Evolutionary conservation across 2,329 filamentous ascomycete genomes (phyloP), one percentile per base, ranked within the genome.

Genomic region (Penicillium paneum): DNA sequence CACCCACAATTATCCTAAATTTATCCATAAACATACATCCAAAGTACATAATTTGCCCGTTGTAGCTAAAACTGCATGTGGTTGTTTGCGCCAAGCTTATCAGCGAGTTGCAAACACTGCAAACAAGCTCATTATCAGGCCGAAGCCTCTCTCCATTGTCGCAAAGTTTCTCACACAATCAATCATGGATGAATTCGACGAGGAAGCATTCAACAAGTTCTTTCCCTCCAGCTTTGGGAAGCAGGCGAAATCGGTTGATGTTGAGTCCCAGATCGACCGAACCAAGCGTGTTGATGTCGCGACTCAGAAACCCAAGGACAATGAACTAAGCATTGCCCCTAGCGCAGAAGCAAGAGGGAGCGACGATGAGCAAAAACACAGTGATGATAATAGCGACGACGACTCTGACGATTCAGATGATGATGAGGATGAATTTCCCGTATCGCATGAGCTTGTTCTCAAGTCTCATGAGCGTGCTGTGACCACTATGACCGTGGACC

Each of bases 381-480:
- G 64, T 4, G 64, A 72, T 42, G 76, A 80, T 42, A 78, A 68
- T 31, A 67, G 64, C 5, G 66, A 72, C 41, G 77, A 80, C 41
- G 79, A 79, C 49, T 75, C 78, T 40, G 78, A 81, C 51, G 74
- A 78, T 19, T 79, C 81, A 53, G 80, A 84, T 44, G 79, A 81
- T 21, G 89, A 92, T 29, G 89, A 89, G 44, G 91, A 96, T 66
- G 90, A 96, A 64, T 97, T 87, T 61, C 94, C 94, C 1, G 85
- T 95, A 12, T 95, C 94, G 6, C 94, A 99, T 71, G 92, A 97
- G 74, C 83, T 99, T 71, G 79, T 96, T 28, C 80, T 97, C 69
- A 96, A 95, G 75, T 96, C 93, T 13, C 94, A 99, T 71, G 89
- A 94, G 34, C 87, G 90, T 57, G 85, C 92, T 6, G 84, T 97